A percentile compares a stretch with the other conserved stretches of the same genome.
phyloP scores from a whole-genome alignment of 2,329 filamentous ascomycete genomes.

The Aureobasidium sp. region DNA sequence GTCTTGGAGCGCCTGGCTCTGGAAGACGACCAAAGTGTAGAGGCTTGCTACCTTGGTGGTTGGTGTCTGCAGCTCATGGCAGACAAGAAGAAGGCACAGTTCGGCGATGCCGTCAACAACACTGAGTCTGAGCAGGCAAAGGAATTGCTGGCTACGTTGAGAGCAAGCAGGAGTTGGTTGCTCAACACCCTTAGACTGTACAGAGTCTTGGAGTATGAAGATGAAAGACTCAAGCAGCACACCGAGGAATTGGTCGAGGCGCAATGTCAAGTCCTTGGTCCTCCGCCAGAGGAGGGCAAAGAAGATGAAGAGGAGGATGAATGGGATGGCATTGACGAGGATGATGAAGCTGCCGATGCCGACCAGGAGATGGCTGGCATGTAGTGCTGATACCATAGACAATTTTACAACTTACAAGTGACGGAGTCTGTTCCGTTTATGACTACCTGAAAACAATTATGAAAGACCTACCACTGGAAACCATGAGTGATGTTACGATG shows the following conservation, averaged over 20 bases:
- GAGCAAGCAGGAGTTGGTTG: slow-evolving; percentile 75
- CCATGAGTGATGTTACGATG: not conserved
- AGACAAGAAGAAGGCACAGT: slow-evolving; percentile 53
- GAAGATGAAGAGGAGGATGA: slow-evolving; percentile 36
- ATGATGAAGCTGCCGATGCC: slow-evolving; percentile 30
- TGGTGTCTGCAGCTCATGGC: slow-evolving; percentile 82
- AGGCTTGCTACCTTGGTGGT: slow-evolving; percentile 94
- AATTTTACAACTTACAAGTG: not conserved
- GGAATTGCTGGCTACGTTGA: slow-evolving; percentile 47
- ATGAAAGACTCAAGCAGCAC: slow-evolving; percentile 69
- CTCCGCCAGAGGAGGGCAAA: slow-evolving; percentile 35
- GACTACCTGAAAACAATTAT: not conserved
- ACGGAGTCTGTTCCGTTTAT: slow-evolving; percentile 1
- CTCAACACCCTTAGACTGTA: slow-evolving; percentile 76
- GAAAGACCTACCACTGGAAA: not conserved
- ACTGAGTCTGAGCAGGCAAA: slow-evolving; percentile 19
- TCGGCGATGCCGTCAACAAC: slow-evolving; percentile 17
- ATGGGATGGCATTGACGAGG: slow-evolving; percentile 30
- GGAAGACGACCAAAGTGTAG: slow-evolving; percentile 90
- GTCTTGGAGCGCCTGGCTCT: slow-evolving; percentile 76
- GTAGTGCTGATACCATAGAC: slow-evolving; percentile 11
- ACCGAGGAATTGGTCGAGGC: slow-evolving; percentile 60
- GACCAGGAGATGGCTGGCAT: slow-evolving; percentile 26
- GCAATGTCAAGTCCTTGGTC: slow-evolving; percentile 39
- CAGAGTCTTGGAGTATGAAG: slow-evolving; percentile 72